A percentile compares a stretch with the other conserved stretches of the same genome.
These are phyloP conservation scores for Lanmaoa pseudosensibilis DNA, from an alignment of 768 basidiomycete species.

Conservation along the genomic window DNA sequence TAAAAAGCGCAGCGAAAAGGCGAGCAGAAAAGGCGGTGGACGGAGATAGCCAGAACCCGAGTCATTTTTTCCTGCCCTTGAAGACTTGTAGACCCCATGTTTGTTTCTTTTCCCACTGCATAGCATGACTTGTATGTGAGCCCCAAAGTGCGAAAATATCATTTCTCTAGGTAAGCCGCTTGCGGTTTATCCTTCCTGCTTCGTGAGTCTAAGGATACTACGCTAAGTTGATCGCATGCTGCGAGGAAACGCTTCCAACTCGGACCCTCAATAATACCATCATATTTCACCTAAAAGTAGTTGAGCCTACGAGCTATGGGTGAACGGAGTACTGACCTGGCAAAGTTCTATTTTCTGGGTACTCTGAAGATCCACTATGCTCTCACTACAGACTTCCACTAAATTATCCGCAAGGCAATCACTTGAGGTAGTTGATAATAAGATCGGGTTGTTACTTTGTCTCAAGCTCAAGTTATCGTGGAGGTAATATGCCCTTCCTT, in stretches of 20 bases:
- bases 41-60: constrained; percentile 30
- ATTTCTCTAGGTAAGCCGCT: constrained; percentile 7
- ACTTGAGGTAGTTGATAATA: constrained; percentile 1
- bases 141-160: not conserved
- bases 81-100: not conserved
- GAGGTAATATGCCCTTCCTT: constrained; percentile 46
- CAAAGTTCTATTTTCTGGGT: constrained; percentile 51
- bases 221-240: constrained; percentile 45
- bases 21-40: constrained; percentile 52
- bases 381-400: constrained; percentile 43
- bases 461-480: constrained; percentile 48
- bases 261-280: constrained; percentile 36
- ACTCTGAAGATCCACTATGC: constrained; percentile 52
- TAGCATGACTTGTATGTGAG: not conserved
- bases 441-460: constrained; percentile 37
- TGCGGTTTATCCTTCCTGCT: constrained; percentile 12
- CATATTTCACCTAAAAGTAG: constrained; percentile 44
- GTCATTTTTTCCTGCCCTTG: not conserved
- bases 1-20: constrained; percentile 76
- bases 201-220: constrained; percentile 30
- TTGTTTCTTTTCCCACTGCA: not conserved
- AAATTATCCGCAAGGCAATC: not conserved
- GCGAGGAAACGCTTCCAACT: constrained; percentile 48
- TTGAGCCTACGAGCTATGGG: constrained; percentile 1
- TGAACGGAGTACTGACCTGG: constrained; percentile 43